These are phyloP conservation scores for Mycena olivaceomarginata DNA, from an alignment of 768 basidiomycete genomes.

Conservation along the genomic window DNA sequence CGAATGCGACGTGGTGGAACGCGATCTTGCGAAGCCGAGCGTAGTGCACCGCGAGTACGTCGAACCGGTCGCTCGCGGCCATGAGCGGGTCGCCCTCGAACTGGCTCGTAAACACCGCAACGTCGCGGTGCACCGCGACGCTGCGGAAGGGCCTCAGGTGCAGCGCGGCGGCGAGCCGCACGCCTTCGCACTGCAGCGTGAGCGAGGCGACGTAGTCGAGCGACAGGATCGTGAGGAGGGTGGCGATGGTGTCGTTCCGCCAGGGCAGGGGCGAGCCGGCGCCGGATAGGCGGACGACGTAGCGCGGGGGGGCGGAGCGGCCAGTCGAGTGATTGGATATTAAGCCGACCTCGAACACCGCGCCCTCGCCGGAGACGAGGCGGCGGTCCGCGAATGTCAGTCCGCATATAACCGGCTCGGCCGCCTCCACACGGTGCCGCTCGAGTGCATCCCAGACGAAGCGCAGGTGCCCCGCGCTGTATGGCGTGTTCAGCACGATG, in stretches of 20 bases:
- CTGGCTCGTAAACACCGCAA: constrained; percentile 17
- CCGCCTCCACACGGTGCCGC: constrained; percentile 5
- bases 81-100: constrained; percentile 35
- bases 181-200: constrained; percentile 1
- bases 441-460: constrained; percentile 27
- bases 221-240: not conserved
- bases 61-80: constrained; percentile 27
- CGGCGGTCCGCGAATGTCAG: constrained; percentile 16
- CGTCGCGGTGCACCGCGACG: not conserved
- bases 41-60: constrained; percentile 23
- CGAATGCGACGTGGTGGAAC: constrained; percentile 14
- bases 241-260: constrained; percentile 19
- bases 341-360: constrained; percentile 8
- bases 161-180: not conserved
- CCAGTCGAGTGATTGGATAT: not conserved
- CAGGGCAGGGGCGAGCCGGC: not conserved
- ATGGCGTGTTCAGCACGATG: constrained; percentile 18
- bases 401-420: not conserved
- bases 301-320: not conserved
- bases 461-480: not conserved
- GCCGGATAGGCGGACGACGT: not conserved
- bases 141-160: constrained; percentile 21
- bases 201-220: constrained; percentile 18
- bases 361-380: not conserved
- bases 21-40: constrained; percentile 11